Evolutionary conservation across 1,284 basidiomycete species (phyloP), one percentile per base, ranked within the genome.

Genomic region (Leccinum angustisporum): DNA sequence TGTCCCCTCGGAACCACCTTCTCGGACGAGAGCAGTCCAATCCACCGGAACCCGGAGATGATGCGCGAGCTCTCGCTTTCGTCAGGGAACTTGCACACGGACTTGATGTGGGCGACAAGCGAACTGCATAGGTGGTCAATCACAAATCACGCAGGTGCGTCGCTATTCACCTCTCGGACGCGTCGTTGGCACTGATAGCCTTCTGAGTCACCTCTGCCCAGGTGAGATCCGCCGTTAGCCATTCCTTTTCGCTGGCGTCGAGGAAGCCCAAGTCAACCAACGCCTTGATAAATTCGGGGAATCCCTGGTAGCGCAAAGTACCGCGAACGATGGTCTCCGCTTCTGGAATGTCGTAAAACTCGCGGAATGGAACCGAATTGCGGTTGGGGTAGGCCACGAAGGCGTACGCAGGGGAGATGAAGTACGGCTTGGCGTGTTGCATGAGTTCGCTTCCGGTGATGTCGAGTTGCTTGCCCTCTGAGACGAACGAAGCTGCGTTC

Each of bases 301-400:
- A 98, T 63, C 96, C 96, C 75, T 96, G 94, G 82, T 97, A 99
- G 63, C 97, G 86, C 75, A 99, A 81, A 7, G 97, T 99, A 53
- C 97, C 97, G 54, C 97, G 87, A 62, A 98, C 84, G 62, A 97
- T 84, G 10, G 94, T 97, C 80, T 98, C 86, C 16, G 93, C 94
- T 77, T 99, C 97, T 16, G 94, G 93, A 68, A 99, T 97, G 69
- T 85, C 81, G 83, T 99, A 99, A 75, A 74, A 90, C 72, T 90
- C 83, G 65, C 83, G 83, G 87, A 97, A 99, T 6, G 92, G 90
- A 13, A 89, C 86, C 27, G 94, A 97, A 81, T 99, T 92, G 48
- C 97, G 88, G 84, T 99, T 99, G 62, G 97, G 96, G 82, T 99
- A 99, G 52, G 91, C 93, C 68, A 98, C 95, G 73, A 98, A 98